A percentile compares a stretch with the other conserved stretches of the same genome.
phyloP scores from a whole-genome alignment of 345 rosid genomes.

The Chamaenerion angustifolium region DNA sequence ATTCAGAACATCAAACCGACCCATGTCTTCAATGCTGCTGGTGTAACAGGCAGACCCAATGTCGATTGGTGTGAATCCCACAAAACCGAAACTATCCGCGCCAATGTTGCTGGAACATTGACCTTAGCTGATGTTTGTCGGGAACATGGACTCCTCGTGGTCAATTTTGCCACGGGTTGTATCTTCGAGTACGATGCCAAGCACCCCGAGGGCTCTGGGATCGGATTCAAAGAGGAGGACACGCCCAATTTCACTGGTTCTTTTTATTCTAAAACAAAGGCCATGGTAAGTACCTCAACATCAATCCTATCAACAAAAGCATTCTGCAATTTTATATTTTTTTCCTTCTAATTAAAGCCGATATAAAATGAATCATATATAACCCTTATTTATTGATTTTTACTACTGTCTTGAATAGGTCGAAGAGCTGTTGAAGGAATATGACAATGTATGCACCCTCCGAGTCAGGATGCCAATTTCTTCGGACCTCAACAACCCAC shows the following conservation, averaged over 20 bases:
- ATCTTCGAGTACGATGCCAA: slow-evolving; percentile 33
- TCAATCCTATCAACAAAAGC: no score
- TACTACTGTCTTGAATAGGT: slow-evolving; percentile 16
- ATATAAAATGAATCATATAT: no score
- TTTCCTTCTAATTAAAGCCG: no score
- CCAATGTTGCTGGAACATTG: slow-evolving; percentile 32
- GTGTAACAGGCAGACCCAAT: slow-evolving; percentile 36
- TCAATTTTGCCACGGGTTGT: slow-evolving; percentile 35
- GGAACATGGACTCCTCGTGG: slow-evolving; percentile 25
- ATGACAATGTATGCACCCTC: slow-evolving; percentile 29
- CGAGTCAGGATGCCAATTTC: slow-evolving; percentile 37
- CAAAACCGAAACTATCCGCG: slow-evolving; percentile 29
- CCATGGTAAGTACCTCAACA: slow-evolving; percentile 21
- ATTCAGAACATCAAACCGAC: slow-evolving; percentile 30
- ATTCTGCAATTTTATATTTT: no score
- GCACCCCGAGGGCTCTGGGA: slow-evolving; percentile 27
- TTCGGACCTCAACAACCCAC: slow-evolving; percentile 29
- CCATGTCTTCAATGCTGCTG: slow-evolving; percentile 38
- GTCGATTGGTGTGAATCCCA: slow-evolving; percentile 41
- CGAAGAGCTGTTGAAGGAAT: slow-evolving; percentile 31
- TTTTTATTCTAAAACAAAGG: slow-evolving; percentile 36
- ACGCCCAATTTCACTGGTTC: slow-evolving; percentile 30
- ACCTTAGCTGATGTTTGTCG: slow-evolving; percentile 31
- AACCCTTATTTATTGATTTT: no score
- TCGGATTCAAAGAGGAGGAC: slow-evolving; percentile 33